Base-by-base conservation (phyloP, 805 yeast genomes). In the Candida incommunis region DNA sequence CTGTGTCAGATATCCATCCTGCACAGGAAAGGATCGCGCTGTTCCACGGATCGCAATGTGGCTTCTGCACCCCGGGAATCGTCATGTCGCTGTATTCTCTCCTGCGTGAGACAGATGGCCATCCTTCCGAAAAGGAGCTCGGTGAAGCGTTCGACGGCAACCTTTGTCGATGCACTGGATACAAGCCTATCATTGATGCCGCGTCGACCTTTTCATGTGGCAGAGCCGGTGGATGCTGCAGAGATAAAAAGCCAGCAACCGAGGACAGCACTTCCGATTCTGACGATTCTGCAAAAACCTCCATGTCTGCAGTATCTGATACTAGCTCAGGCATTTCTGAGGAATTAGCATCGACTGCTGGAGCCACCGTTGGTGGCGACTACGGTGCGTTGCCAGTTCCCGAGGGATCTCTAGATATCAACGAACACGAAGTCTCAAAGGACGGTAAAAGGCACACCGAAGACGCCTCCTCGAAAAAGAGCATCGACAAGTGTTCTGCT, bases 51-150 rank as follows among this genome's bases (percentile, higher is more conserved):
- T 68, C 74, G 0, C 75, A 70, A 52, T 70, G 75, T 52, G 75
- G 75, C 2, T 70, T 69, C 50, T 70, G 75, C 49, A 70, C 75
- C 4, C 75, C 74, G 1, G 75, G 75, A 3, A 70, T 70, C 43
- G 72, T 70, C 7, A 70, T 70, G 75, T 65, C 70, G 31, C 50
- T 70, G 43, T 70, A 70, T 44, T 62, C 71, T 1, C 52, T 70
- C 43, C 51, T 70, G 22, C 57, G 74, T 26, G 59, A 66, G 26
- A 59, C 65, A 23, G 58, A 64, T 7, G 68, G 69, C 23, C 50
- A 49, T 11, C 67, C 67, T 3, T 56, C 67, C 1, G 60, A 63
- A 42, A 65, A 66, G 42, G 65, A 67, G 42, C 59, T 70, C 4
- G 54, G 61, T 27, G 74, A 70, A 46, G 68, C 73, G 2, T 60